Conservation (phyloP, 306 rosid species). For the Vigna mungo region DNA sequence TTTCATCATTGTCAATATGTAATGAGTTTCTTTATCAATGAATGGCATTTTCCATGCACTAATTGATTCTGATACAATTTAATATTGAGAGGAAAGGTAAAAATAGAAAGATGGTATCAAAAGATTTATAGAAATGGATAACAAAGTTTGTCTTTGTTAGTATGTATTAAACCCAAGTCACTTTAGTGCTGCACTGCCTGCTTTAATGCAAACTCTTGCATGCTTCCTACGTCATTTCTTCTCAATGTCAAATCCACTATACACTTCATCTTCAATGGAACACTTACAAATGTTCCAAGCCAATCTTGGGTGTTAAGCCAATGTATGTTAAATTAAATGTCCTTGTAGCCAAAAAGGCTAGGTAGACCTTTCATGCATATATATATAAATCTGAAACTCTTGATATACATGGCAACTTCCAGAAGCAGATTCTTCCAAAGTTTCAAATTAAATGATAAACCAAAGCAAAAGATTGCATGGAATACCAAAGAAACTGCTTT, state of each 20-base stretch:
- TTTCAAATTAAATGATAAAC: conserved; percentile 24
- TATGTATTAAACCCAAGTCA: conserved; percentile 34
- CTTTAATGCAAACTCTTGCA: conserved; percentile 29
- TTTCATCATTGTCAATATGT: conserved; percentile 6
- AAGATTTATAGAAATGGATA: conserved; percentile 7
- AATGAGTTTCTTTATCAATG: conserved; percentile 7
- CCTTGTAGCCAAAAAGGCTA: conserved; percentile 26
- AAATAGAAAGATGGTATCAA: conserved; percentile 11
- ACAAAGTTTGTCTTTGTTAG: conserved; percentile 29
- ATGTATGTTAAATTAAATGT: conserved; percentile 23
- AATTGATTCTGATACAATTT: background rate
- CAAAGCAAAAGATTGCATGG: conserved; percentile 30
- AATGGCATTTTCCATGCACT: conserved; percentile 12
- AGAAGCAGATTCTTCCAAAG: conserved; percentile 29
- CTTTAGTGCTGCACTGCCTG: conserved; percentile 26
- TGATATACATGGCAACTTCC: conserved; percentile 34
- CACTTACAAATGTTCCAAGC: conserved; percentile 27
- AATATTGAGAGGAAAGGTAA: background rate
- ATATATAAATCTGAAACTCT: conserved; percentile 28
- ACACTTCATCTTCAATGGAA: conserved; percentile 28
- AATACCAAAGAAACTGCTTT: conserved; percentile 44
- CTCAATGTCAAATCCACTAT: conserved; percentile 17
- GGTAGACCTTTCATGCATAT: conserved; percentile 30
- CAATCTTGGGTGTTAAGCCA: conserved; percentile 24
- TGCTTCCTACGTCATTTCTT: conserved; percentile 37